phyloP scores from a whole-genome alignment of 1,139 yeast species.

The Saccharomyces hybrid region DNA sequence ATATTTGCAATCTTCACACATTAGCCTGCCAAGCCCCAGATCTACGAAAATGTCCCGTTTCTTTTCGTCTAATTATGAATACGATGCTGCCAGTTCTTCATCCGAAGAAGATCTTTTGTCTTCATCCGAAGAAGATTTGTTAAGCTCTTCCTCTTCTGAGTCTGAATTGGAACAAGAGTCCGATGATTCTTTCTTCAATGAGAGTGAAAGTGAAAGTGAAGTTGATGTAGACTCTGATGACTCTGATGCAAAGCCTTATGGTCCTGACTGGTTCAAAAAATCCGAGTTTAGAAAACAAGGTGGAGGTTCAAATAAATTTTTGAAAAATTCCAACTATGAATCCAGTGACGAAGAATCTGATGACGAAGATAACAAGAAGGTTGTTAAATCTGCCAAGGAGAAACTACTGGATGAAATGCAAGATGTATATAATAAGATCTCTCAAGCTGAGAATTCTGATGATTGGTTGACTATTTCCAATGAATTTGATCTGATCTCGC shows the following conservation, averaged over 20 bases:
- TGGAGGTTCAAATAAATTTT: constrained; percentile 26
- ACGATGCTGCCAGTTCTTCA: constrained; percentile 59
- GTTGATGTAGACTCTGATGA: constrained; percentile 43
- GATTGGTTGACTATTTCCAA: constrained; percentile 74
- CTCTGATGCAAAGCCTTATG: constrained; percentile 35
- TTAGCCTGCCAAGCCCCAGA: constrained; percentile 1
- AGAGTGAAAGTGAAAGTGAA: constrained; percentile 35
- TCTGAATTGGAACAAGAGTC: constrained; percentile 35
- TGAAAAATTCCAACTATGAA: constrained; percentile 35
- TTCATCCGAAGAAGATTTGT: constrained; percentile 61
- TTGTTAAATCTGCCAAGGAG: constrained; percentile 90
- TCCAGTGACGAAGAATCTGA: constrained; percentile 41
- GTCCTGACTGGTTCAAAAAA: constrained; percentile 36
- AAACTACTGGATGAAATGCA: constrained; percentile 85
- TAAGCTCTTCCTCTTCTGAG: constrained; percentile 37
- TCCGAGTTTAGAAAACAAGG: constrained; percentile 36
- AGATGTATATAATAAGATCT: constrained; percentile 58
- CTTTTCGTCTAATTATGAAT: constrained; percentile 52
- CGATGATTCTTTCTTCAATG: constrained; percentile 27
- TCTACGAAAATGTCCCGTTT: constrained; percentile 49
- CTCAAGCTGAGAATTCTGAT: constrained; percentile 58
- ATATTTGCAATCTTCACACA: constrained; percentile 1
- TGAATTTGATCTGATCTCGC: constrained; percentile 74
- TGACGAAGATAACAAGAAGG: constrained; percentile 55
- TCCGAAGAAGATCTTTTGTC: constrained; percentile 70